phyloP scores from a whole-genome alignment of 1,284 basidiomycete species.

The Caloboletus firmus region DNA sequence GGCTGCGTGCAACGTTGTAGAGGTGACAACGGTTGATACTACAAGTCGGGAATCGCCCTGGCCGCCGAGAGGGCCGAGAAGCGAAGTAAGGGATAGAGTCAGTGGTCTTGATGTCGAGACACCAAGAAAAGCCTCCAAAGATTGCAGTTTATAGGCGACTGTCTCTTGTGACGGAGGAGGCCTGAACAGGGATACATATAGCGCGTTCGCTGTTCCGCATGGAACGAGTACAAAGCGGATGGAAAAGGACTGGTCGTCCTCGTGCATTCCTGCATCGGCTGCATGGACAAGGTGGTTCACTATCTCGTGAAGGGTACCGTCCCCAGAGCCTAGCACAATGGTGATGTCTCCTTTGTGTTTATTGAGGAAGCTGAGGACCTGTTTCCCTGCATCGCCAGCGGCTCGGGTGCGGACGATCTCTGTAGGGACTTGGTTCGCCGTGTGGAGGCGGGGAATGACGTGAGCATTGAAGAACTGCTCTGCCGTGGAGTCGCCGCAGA shows the following conservation, averaged over 20 bases:
- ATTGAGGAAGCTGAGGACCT: slow-evolving; percentile 46
- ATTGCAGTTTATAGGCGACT: slow-evolving; percentile 50
- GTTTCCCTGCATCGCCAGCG: slow-evolving; percentile 58
- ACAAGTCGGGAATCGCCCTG: slow-evolving; percentile 25
- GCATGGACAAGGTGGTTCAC: slow-evolving; percentile 56
- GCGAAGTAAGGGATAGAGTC: slow-evolving; percentile 56
- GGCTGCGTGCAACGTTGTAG: slow-evolving; percentile 85
- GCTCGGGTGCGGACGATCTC: slow-evolving; percentile 52
- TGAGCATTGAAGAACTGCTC: slow-evolving; percentile 52
- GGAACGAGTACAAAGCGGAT: slow-evolving; percentile 63
- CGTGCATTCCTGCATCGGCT: slow-evolving; percentile 29
- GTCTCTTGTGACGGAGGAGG: slow-evolving; percentile 32
- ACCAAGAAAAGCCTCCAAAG: slow-evolving; percentile 50
- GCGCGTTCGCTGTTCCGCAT: slow-evolving; percentile 91
- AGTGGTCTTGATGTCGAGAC: slow-evolving; percentile 45
- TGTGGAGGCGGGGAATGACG: slow-evolving; percentile 64
- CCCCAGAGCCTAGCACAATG: slow-evolving; percentile 76
- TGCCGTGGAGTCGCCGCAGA: slow-evolving; percentile 44
- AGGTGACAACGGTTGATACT: slow-evolving; percentile 64
- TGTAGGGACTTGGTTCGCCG: slow-evolving; percentile 40
- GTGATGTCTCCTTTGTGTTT: slow-evolving; percentile 36
- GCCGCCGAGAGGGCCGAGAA: slow-evolving; percentile 38
- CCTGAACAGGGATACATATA: slow-evolving; percentile 70
- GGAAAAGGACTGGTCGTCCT: slow-evolving; percentile 13
- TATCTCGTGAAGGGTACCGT: slow-evolving; percentile 89